phyloP scores from a whole-genome alignment of 1,284 basidiomycete species.

The Cutaneotrichosporon curvatum region DNA sequence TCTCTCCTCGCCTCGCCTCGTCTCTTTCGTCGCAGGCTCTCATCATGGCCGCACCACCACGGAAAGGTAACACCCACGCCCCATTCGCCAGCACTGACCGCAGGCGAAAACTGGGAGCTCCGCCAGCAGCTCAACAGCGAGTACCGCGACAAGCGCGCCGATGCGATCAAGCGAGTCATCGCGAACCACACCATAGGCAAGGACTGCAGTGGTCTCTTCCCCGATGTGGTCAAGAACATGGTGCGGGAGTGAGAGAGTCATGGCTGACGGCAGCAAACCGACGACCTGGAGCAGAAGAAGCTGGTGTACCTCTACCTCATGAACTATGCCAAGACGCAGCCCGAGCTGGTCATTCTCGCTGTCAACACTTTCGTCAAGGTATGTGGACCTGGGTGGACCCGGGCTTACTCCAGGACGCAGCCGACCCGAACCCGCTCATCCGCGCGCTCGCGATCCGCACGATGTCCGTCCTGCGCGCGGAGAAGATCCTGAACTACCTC shows the following conservation, averaged over 20 bases:
- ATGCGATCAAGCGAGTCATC: slow-evolving; percentile 96
- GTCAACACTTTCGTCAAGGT: slow-evolving; percentile 94
- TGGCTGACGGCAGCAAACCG: slow-evolving; percentile 45
- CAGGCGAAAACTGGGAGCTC: slow-evolving; percentile 88
- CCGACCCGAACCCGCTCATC: slow-evolving; percentile 92
- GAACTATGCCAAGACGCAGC: slow-evolving; percentile 98
- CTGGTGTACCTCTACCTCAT: slow-evolving; percentile 96
- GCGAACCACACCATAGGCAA: slow-evolving; percentile 95
- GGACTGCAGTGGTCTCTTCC: slow-evolving; percentile 93
- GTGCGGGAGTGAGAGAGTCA: slow-evolving; percentile 22
- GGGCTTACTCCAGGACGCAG: slow-evolving; percentile 62
- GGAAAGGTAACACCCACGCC: slow-evolving; percentile 20
- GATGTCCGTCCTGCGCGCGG: slow-evolving; percentile 93
- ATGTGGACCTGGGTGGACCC: background rate
- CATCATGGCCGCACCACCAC: slow-evolving; percentile 26
- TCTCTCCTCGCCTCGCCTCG: too few relatives aligned
- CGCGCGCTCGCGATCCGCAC: slow-evolving; percentile 94
- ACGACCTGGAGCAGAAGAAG: slow-evolving; percentile 50
- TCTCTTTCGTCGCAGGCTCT: too few relatives aligned
- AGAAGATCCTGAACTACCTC: slow-evolving; percentile 98
- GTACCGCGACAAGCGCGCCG: slow-evolving; percentile 89
- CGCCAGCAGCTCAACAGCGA: slow-evolving; percentile 92
- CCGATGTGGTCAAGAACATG: slow-evolving; percentile 99
- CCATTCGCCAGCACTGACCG: too few relatives aligned
- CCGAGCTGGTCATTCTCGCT: slow-evolving; percentile 92